Percentiles rank a stretch among this genome's conserved stretches.
These are phyloP conservation scores for Mycena latifolia DNA, from an alignment of 768 basidiomycete species.

Conservation along the genomic window DNA sequence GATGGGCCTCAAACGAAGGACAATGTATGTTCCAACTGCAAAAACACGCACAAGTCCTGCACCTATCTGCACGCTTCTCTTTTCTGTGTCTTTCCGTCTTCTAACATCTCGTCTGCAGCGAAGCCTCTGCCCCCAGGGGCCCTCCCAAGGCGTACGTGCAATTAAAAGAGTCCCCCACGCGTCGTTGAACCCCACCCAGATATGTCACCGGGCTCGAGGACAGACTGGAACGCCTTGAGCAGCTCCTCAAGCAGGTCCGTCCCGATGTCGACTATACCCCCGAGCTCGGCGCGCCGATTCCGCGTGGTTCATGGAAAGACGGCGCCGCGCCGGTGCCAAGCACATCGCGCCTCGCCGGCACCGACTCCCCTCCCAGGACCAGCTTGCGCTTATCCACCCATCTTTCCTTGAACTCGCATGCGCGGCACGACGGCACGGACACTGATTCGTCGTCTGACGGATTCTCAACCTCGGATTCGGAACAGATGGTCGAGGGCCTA, in stretches of 20 bases:
- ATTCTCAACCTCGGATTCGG: conserved; percentile 47
- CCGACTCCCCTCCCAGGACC: conserved; percentile 20
- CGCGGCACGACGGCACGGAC: conserved; percentile 35
- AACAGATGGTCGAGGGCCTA: conserved; percentile 49
- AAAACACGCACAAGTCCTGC: conserved; percentile 62
- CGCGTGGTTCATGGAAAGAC: conserved; percentile 75
- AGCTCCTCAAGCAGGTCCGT: conserved; percentile 67
- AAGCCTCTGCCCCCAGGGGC: conserved; percentile 73
- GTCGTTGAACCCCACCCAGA: conserved; percentile 43
- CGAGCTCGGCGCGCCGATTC: conserved; percentile 71
- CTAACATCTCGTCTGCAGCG: conserved; percentile 52
- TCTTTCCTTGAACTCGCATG: conserved; percentile 34
- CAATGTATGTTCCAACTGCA: conserved; percentile 70
- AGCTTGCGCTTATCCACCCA: conserved; percentile 38
- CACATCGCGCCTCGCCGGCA: conserved; percentile 24
- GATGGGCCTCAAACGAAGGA: conserved; percentile 66
- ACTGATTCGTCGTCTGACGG: conserved; percentile 42
- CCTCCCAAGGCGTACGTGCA: conserved; percentile 74
- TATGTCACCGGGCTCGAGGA: conserved; percentile 73
- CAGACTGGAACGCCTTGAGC: conserved; percentile 67
- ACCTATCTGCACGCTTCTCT: conserved; percentile 67
- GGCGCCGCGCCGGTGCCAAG: conserved; percentile 15
- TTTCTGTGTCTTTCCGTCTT: not conserved
- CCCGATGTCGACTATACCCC: conserved; percentile 72
- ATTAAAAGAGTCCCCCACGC: conserved; percentile 6